A percentile compares a stretch with the other conserved stretches of the same genome.
Conservation (phyloP, 1,139 yeast genomes). For the Meyerozyma guilliermondii region DNA sequence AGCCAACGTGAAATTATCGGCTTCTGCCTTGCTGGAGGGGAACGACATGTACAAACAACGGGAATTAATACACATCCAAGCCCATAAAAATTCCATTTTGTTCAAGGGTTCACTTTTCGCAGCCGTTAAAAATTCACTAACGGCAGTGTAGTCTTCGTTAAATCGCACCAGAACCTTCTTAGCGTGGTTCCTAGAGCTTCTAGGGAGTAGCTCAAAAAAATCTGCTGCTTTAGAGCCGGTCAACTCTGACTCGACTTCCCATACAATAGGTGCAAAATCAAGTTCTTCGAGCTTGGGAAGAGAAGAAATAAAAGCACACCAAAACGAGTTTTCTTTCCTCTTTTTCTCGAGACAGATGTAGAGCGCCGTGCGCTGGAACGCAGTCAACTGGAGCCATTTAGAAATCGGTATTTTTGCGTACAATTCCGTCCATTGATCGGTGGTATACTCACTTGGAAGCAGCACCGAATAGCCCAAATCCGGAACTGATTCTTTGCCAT, state of each 20-base stretch:
- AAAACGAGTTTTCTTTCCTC: constrained; percentile 40
- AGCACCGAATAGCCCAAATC: constrained; percentile 21
- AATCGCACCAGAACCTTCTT: constrained; percentile 34
- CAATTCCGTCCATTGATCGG: constrained; percentile 20
- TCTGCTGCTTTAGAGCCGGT: neutral
- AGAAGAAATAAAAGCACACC: constrained; percentile 60
- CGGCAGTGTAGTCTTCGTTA: constrained; percentile 28
- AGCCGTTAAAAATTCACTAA: constrained; percentile 17
- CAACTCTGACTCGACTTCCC: constrained; percentile 32
- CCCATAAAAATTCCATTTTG: constrained; percentile 30
- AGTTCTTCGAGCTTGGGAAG: constrained; percentile 52
- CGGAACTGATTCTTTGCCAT: constrained; percentile 13
- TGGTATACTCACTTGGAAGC: constrained; percentile 6
- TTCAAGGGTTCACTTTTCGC: constrained; percentile 2
- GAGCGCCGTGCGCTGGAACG: constrained; percentile 46
- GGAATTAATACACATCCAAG: constrained; percentile 86
- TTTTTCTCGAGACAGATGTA: constrained; percentile 45
- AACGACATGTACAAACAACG: constrained; percentile 81
- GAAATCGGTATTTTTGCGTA: constrained; percentile 26
- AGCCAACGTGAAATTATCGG: constrained; percentile 82
- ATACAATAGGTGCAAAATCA: constrained; percentile 43
- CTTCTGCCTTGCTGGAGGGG: constrained; percentile 40
- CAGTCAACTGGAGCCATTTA: constrained; percentile 29
- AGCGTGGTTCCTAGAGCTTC: constrained; percentile 28
- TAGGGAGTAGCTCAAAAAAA: constrained; percentile 36